Conservation (phyloP, 345 rosid species). For the Cardamine chenopodiifolia region DNA sequence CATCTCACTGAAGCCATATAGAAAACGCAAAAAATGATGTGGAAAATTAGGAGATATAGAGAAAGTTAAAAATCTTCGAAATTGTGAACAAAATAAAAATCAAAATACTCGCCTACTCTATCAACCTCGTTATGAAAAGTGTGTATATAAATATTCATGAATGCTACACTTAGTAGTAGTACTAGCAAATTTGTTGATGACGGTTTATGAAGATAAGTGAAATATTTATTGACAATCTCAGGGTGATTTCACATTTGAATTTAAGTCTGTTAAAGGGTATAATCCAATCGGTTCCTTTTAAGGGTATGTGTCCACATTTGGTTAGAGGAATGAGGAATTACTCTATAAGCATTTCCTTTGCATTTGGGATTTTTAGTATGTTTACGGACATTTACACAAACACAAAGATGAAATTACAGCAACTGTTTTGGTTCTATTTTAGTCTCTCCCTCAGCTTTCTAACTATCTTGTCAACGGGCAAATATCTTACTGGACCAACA, state of each 20-base stretch:
- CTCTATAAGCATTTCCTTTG: background rate
- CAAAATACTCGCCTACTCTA: background rate
- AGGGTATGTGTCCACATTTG: background rate
- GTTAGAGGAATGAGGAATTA: background rate
- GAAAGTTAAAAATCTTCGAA: background rate
- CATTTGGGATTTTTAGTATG: conserved; percentile 1
- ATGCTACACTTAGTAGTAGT: background rate
- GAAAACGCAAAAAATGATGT: background rate
- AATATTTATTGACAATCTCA: background rate
- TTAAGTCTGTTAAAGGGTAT: background rate
- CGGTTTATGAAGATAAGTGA: background rate
- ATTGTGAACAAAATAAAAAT: background rate
- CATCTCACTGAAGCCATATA: background rate
- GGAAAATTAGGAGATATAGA: background rate
- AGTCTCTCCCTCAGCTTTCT: conserved; percentile 45
- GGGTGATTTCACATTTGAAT: background rate
- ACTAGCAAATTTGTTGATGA: background rate
- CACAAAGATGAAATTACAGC: conserved; percentile 2
- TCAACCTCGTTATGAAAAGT: background rate
- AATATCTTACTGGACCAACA: conserved; percentile 48
- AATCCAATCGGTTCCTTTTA: background rate
- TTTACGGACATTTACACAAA: conserved; percentile 21
- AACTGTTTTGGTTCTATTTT: conserved; percentile 15
- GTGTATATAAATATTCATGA: background rate
- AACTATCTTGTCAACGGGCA: conserved; percentile 66